phyloP scores from a whole-genome alignment of 805 yeast species.

The Ogataea minuta region DNA sequence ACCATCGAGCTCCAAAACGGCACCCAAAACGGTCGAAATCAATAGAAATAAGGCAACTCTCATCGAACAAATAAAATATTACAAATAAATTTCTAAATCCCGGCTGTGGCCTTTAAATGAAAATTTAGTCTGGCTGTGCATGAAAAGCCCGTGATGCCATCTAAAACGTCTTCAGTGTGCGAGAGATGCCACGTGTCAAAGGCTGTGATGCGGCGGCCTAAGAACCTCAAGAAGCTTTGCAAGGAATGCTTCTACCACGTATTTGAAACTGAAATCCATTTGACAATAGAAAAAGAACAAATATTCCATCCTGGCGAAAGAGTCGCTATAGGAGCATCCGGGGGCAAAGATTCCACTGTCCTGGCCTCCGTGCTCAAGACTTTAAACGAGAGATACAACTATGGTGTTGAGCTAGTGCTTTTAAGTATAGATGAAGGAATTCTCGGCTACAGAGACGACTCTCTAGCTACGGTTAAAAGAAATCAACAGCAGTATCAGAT shows the following conservation, averaged over 20 bases:
- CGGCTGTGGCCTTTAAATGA: conserved; percentile 1
- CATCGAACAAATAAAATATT: conserved; percentile 1
- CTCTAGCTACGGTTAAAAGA: conserved; percentile 93
- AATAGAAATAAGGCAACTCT: conserved; percentile 4
- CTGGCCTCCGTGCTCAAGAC: conserved; percentile 84
- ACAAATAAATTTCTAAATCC: background rate
- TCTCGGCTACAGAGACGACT: conserved; percentile 94
- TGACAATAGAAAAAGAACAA: conserved; percentile 69
- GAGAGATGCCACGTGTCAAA: conserved; percentile 80
- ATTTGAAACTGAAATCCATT: conserved; percentile 93
- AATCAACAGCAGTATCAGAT: conserved; percentile 68
- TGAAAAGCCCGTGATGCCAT: conserved; percentile 3
- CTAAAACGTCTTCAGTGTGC: conserved; percentile 53
- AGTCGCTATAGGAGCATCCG: conserved; percentile 97
- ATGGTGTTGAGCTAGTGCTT: conserved; percentile 81
- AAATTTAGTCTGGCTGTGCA: too few relatives aligned
- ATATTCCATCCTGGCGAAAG: conserved; percentile 78
- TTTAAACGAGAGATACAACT: conserved; percentile 81
- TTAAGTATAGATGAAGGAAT: conserved; percentile 96
- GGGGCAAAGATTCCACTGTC: conserved; percentile 98
- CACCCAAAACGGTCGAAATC: conserved; percentile 3
- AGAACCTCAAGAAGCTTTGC: conserved; percentile 85
- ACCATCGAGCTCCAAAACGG: conserved; percentile 44
- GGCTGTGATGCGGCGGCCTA: conserved; percentile 89
- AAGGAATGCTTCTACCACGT: conserved; percentile 85